Evolutionary conservation across 306 rosid genomes (phyloP).

Genomic region (Datisca glomerata): DNA sequence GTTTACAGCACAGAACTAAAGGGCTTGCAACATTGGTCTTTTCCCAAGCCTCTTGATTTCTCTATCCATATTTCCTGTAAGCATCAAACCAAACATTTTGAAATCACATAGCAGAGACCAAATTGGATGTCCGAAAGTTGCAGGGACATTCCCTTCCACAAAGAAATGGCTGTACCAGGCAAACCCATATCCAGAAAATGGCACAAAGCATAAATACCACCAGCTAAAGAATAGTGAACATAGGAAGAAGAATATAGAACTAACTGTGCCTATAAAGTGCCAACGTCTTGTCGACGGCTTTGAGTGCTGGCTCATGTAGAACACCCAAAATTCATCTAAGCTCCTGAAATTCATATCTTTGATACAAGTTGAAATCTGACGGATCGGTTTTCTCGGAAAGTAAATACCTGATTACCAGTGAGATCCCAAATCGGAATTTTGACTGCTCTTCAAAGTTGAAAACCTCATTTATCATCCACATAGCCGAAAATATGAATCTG

Average conservation of each 20-base stretch:
- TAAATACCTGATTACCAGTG: no score
- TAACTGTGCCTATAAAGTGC: conserved; percentile 76
- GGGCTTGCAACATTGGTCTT: conserved; percentile 72
- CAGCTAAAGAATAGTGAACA: conserved; percentile 51
- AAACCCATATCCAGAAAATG: conserved; percentile 71
- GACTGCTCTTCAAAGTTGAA: no score
- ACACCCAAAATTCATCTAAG: conserved; percentile 92
- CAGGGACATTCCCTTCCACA: conserved; percentile 77
- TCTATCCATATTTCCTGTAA: conserved; percentile 86
- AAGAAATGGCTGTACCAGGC: conserved; percentile 99
- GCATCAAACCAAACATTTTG: conserved; percentile 93
- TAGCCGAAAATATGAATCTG: no score
- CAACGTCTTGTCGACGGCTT: conserved; percentile 80
- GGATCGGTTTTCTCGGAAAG: no score
- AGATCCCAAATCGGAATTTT: conserved; percentile 13
- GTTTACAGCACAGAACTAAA: conserved; percentile 20
- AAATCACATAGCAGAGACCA: conserved; percentile 83
- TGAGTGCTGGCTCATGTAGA: conserved; percentile 84
- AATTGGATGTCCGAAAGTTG: conserved; percentile 79
- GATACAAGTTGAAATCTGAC: no score
- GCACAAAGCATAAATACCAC: conserved; percentile 76
- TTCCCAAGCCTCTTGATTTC: conserved; percentile 98
- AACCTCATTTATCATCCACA: no score
- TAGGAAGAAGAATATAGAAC: conserved; percentile 44
- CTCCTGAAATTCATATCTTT: conserved; percentile 94